Conservation (phyloP, 768 basidiomycete genomes). For the Termitomyces sp. region DNA sequence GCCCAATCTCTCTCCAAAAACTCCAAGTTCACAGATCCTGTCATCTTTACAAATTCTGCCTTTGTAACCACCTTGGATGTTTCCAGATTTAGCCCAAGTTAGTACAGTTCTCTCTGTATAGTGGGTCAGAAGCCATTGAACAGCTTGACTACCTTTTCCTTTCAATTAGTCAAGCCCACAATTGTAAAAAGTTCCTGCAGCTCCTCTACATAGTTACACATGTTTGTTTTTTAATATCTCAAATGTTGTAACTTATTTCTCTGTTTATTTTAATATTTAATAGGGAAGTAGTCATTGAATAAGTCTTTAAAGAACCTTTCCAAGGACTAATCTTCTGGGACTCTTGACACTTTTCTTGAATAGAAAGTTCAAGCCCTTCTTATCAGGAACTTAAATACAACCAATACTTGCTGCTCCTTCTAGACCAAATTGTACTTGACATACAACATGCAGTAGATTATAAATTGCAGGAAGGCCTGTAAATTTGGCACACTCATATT, state of each 20-base stretch:
- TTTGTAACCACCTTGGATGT: constrained; percentile 8
- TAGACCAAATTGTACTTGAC: constrained; percentile 3
- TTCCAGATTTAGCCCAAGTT: constrained; percentile 20
- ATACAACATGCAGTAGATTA: constrained; percentile 11
- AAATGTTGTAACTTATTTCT: constrained; percentile 13
- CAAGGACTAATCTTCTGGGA: neutral
- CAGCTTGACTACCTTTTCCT: neutral
- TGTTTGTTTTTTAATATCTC: constrained; percentile 18
- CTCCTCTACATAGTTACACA: constrained; percentile 24
- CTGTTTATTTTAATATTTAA: constrained; percentile 21
- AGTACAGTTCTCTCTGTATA: constrained; percentile 14
- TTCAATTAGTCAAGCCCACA: constrained; percentile 19
- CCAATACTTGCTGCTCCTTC: neutral
- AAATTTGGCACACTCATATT: constrained; percentile 12
- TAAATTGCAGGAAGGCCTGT: constrained; percentile 7
- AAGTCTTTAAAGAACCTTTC: neutral
- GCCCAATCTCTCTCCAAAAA: neutral
- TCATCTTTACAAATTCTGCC: neutral
- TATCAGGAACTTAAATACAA: neutral
- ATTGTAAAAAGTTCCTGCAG: constrained; percentile 22
- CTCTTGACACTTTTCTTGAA: neutral
- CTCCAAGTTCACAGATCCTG: neutral
- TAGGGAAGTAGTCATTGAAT: neutral
- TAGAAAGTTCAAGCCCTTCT: neutral
- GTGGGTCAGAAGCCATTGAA: constrained; percentile 24